These are phyloP conservation scores for Halophytophthora batemanensis DNA, from an alignment of 352 stramenopile species.

Conservation along the genomic window DNA sequence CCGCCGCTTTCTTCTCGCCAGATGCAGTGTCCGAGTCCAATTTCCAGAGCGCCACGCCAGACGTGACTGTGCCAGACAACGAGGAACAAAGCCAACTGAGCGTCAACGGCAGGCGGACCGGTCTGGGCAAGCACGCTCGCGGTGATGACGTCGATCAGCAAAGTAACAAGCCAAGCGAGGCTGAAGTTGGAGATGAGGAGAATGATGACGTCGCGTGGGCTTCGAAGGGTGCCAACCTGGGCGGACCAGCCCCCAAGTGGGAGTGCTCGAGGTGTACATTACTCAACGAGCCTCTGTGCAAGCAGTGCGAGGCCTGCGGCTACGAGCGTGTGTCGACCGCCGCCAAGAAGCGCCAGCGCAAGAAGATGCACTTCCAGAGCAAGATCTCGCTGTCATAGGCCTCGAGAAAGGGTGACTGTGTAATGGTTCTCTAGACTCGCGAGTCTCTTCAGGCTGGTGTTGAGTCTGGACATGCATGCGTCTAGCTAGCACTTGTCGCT, in stretches of 20 bases:
- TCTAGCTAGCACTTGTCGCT: no score
- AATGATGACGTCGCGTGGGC: neutral
- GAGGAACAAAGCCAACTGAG: constrained; percentile 7
- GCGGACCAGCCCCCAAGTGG: constrained; percentile 41
- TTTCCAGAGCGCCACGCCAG: constrained; percentile 31
- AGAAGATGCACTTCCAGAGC: constrained; percentile 77
- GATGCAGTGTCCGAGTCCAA: constrained; percentile 34
- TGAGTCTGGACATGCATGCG: no score
- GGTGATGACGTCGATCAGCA: constrained; percentile 9
- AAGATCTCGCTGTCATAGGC: constrained; percentile 64
- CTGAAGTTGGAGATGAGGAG: no score
- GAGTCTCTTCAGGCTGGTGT: no score
- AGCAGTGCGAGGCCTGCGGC: constrained; percentile 65
- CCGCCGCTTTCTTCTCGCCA: constrained; percentile 40
- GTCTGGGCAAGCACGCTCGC: constrained; percentile 29
- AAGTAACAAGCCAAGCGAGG: neutral
- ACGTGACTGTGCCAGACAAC: constrained; percentile 32
- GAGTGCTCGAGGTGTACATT: constrained; percentile 77
- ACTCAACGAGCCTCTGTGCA: constrained; percentile 57
- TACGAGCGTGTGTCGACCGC: constrained; percentile 39
- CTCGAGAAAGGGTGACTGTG: constrained; percentile 1
- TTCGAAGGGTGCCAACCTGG: constrained; percentile 4
- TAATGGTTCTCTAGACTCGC: no score
- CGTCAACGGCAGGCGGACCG: constrained; percentile 13
- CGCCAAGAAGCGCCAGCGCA: constrained; percentile 53